Percentiles rank a stretch among this genome's conserved stretches.
Conservation (phyloP, 2,329 filamentous ascomycete species). For the Amphichorda felina region DNA sequence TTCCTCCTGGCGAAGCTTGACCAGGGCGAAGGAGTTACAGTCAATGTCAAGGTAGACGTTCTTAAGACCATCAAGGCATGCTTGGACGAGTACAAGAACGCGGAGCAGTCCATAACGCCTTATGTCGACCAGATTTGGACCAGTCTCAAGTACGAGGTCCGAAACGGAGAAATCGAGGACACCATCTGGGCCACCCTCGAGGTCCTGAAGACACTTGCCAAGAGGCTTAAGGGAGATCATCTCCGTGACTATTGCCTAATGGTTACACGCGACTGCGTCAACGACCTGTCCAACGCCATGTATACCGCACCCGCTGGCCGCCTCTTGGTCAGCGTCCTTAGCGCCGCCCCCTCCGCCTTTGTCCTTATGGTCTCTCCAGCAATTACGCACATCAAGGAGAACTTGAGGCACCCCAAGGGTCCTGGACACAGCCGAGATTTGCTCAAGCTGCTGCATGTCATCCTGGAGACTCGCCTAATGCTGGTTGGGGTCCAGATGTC, state of each 20-base stretch:
- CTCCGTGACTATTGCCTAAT: constrained; percentile 33
- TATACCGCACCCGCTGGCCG: constrained; percentile 41
- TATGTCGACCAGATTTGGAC: constrained; percentile 41
- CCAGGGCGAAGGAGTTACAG: constrained; percentile 44
- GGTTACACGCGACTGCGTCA: constrained; percentile 39
- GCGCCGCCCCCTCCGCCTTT: constrained; percentile 35
- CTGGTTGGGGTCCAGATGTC: constrained; percentile 21
- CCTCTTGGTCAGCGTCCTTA: constrained; percentile 37
- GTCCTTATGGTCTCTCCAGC: constrained; percentile 31
- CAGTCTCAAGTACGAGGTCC: constrained; percentile 51
- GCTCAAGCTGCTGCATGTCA: constrained; percentile 35
- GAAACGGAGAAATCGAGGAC: constrained; percentile 47
- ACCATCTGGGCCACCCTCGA: constrained; percentile 43
- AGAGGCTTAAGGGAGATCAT: constrained; percentile 28
- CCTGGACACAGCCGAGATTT: constrained; percentile 38
- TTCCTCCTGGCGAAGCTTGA: constrained; percentile 46
- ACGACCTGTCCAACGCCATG: constrained; percentile 38
- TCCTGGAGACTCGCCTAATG: constrained; percentile 33
- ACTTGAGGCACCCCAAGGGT: constrained; percentile 37
- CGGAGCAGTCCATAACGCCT: constrained; percentile 33
- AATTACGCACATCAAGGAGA: constrained; percentile 36
- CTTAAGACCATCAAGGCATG: constrained; percentile 43
- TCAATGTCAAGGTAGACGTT: constrained; percentile 48
- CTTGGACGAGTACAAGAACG: constrained; percentile 33
- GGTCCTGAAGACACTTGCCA: constrained; percentile 37